A percentile compares a stretch with the other conserved stretches of the same genome.
Conservation (phyloP, 2,329 filamentous ascomycete species). For the Dryadomyces sulphureus region DNA sequence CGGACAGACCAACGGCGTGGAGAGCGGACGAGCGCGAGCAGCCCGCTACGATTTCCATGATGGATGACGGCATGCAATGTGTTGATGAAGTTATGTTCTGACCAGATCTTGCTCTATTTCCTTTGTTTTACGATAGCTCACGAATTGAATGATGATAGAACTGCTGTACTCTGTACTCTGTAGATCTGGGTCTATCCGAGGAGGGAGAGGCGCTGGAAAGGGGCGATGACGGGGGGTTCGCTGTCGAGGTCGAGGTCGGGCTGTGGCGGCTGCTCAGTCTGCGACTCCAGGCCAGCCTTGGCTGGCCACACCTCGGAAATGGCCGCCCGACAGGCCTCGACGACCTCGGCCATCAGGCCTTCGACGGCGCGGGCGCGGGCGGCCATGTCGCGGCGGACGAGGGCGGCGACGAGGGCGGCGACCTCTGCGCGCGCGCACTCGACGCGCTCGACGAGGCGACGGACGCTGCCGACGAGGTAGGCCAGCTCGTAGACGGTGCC, state of each 20-base stretch:
- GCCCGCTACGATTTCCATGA: neutral
- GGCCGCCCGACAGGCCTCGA: slow-evolving; percentile 51
- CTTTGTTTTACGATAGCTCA: neutral
- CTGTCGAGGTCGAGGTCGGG: neutral
- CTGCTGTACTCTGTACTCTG: neutral
- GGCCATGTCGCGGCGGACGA: slow-evolving; percentile 70
- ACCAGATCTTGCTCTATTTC: neutral
- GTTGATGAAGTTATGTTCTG: neutral
- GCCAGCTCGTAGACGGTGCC: slow-evolving; percentile 97
- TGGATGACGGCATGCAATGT: neutral
- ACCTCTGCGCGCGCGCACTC: slow-evolving; percentile 61
- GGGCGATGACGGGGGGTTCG: slow-evolving; percentile 21
- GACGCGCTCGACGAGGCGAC: slow-evolving; percentile 68
- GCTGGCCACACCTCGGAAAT: slow-evolving; percentile 51
- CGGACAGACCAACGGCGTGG: neutral
- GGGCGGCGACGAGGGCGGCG: slow-evolving; percentile 56
- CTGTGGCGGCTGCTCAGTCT: too few relatives aligned
- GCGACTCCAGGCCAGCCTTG: too few relatives aligned
- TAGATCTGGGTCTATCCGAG: slow-evolving; percentile 22
- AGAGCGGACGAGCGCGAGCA: neutral
- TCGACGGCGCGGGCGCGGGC: slow-evolving; percentile 74
- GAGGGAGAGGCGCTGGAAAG: slow-evolving; percentile 33
- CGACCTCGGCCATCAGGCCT: slow-evolving; percentile 56
- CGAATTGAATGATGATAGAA: neutral
- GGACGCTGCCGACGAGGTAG: slow-evolving; percentile 81